phyloP scores from a whole-genome alignment of 176 grass and related monocot genomes.

The Bonia amplexicaulis region DNA sequence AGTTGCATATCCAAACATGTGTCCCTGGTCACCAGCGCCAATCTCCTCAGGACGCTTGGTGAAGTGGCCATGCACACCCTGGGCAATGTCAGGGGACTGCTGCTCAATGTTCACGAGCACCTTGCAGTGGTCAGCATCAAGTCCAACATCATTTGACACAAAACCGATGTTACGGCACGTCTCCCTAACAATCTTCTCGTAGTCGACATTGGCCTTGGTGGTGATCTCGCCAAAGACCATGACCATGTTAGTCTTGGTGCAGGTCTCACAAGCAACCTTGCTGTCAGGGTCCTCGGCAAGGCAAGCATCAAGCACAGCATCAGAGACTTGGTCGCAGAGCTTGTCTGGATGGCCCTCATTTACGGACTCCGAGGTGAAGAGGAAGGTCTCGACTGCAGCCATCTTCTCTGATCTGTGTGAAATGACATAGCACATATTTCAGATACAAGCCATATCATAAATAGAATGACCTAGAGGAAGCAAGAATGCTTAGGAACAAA shows the following conservation, averaged over 20 bases:
- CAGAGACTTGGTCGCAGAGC: slow-evolving; percentile 45
- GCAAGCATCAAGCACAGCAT: slow-evolving; percentile 47
- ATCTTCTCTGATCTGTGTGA: slow-evolving; percentile 32
- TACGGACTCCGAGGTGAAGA: slow-evolving; percentile 48
- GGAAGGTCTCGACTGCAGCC: slow-evolving; percentile 36
- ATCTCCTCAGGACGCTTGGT: slow-evolving; percentile 63
- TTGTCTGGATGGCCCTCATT: slow-evolving; percentile 53
- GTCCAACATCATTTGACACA: slow-evolving; percentile 39
- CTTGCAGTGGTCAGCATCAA: slow-evolving; percentile 56
- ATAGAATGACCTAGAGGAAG: background rate
- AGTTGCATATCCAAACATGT: slow-evolving; percentile 61
- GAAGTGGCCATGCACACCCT: slow-evolving; percentile 55
- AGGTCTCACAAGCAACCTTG: slow-evolving; percentile 53
- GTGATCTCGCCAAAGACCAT: slow-evolving; percentile 58
- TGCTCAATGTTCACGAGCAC: slow-evolving; percentile 58
- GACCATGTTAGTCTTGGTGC: slow-evolving; percentile 56
- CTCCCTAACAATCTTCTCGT: slow-evolving; percentile 48
- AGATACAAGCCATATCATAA: background rate
- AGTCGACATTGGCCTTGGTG: slow-evolving; percentile 46
- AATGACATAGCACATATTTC: background rate
- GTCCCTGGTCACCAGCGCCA: slow-evolving; percentile 57
- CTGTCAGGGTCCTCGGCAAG: slow-evolving; percentile 48
- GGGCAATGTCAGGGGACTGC: slow-evolving; percentile 54
- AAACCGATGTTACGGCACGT: slow-evolving; percentile 47
- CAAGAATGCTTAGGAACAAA: background rate